Conservation (phyloP, 495 filamentous ascomycete species). For the Podospora pseudoanserina region DNA sequence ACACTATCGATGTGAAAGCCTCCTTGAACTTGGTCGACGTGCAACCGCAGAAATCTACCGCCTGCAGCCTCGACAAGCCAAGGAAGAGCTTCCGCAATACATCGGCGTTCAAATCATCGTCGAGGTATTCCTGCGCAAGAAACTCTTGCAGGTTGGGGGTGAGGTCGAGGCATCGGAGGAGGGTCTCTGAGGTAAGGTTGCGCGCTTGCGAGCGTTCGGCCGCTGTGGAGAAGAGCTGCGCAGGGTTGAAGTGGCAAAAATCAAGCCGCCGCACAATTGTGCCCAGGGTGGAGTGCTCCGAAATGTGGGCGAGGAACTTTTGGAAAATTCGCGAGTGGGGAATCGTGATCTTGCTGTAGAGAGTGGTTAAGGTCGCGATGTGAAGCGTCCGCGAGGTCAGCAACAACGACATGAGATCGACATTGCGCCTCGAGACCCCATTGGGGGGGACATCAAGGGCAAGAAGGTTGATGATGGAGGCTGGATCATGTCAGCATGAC, state of each 20-base stretch:
- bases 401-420: conserved; percentile 75
- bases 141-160: conserved; percentile 78
- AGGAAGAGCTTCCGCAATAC: conserved; percentile 75
- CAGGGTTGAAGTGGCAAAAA: conserved; percentile 85
- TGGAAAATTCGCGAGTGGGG: conserved; percentile 83
- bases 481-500: conserved; percentile 39
- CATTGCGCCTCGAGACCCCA: conserved; percentile 72
- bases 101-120: conserved; percentile 67
- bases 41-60: conserved; percentile 76
- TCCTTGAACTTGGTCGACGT: conserved; percentile 66
- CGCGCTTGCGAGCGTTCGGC: conserved; percentile 76
- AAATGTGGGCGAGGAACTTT: conserved; percentile 76
- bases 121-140: conserved; percentile 76
- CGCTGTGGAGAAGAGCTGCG: conserved; percentile 73
- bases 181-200: conserved; percentile 74
- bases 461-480: conserved; percentile 71
- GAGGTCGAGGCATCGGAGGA: conserved; percentile 70
- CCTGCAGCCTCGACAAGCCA: conserved; percentile 62
- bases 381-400: conserved; percentile 74
- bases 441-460: conserved; percentile 74
- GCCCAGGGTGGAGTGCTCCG: conserved; percentile 65
- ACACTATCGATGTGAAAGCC: conserved; percentile 43
- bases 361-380: conserved; percentile 68
- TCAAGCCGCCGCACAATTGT: conserved; percentile 78
- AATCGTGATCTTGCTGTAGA: conserved; percentile 81